A percentile compares a stretch with the other conserved stretches of the same genome.
Conservation (phyloP, 768 basidiomycete species). For the Hirschioporus abietinus region DNA sequence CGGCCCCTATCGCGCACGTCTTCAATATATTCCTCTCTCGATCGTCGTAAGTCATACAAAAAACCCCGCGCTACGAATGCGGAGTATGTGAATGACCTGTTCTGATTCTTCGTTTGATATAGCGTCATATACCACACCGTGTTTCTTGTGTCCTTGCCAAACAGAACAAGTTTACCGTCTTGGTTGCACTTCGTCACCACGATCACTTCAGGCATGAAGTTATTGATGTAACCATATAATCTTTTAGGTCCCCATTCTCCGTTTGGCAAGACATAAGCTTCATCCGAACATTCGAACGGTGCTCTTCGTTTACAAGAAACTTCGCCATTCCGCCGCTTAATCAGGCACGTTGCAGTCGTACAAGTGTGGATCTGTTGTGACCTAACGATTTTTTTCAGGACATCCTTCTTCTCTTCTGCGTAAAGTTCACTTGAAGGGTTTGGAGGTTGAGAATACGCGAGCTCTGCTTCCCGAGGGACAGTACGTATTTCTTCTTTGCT, state of each 20-base stretch:
- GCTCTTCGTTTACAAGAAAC: conserved; percentile 30
- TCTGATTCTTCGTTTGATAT: conserved; percentile 34
- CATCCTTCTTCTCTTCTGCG: background rate
- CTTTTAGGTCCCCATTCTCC: conserved; percentile 18
- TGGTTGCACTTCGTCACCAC: conserved; percentile 31
- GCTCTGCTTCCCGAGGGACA: conserved; percentile 20
- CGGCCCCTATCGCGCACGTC: conserved; percentile 21
- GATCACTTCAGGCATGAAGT: conserved; percentile 22
- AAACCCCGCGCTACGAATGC: conserved; percentile 28
- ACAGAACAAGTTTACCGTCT: conserved; percentile 35
- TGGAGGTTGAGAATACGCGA: conserved; percentile 29
- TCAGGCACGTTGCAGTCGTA: conserved; percentile 18
- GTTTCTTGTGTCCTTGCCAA: conserved; percentile 28
- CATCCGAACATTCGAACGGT: conserved; percentile 15
- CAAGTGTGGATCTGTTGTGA: conserved; percentile 32
- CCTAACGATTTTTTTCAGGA: conserved; percentile 21
- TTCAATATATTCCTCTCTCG: conserved; percentile 2
- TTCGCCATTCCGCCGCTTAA: conserved; percentile 8
- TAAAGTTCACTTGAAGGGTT: conserved; percentile 26
- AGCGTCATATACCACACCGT: conserved; percentile 29
- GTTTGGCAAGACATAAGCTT: conserved; percentile 12
- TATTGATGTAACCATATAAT: conserved; percentile 16
- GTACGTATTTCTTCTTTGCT: conserved; percentile 17
- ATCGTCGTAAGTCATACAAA: conserved; percentile 21
- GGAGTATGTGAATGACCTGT: conserved; percentile 27